These are phyloP conservation scores for Xenoacremonium recifei DNA, from an alignment of 2,329 filamentous ascomycete species.

Conservation along the genomic window DNA sequence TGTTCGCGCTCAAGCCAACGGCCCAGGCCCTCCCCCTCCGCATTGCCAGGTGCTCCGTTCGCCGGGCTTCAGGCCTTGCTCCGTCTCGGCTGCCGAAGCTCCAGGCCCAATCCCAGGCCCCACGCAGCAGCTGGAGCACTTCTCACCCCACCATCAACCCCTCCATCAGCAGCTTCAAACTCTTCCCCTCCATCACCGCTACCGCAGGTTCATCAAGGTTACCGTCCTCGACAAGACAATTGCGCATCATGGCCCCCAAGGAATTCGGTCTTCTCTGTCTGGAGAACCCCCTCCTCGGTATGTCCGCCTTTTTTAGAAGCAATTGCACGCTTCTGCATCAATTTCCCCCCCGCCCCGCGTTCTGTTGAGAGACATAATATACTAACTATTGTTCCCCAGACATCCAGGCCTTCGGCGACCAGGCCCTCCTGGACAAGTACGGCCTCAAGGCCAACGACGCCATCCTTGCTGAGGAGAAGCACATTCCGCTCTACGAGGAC, in stretches of 20 bases:
- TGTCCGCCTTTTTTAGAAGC: no score
- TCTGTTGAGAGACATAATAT: no score
- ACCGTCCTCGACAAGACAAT: conserved; percentile 20
- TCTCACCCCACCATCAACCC: conserved; percentile 24
- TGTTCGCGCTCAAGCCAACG: conserved; percentile 12
- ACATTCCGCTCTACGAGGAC: conserved; percentile 88
- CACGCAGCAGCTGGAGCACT: conserved; percentile 17
- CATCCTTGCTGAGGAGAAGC: conserved; percentile 91
- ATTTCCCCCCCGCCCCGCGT: no score
- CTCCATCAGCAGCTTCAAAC: conserved; percentile 26
- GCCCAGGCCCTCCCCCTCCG: conserved; percentile 10
- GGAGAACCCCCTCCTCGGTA: conserved; percentile 96
- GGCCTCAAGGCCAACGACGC: conserved; percentile 93
- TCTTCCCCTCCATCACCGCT: conserved; percentile 22
- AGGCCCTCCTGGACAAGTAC: conserved; percentile 88
- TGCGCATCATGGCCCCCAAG: conserved; percentile 68
- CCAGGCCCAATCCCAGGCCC: conserved; percentile 18
- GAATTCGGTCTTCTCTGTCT: conserved; percentile 88
- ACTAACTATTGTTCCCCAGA: no score
- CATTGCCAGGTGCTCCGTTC: conserved; percentile 21
- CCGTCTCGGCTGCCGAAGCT: conserved; percentile 21
- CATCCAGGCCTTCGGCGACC: conserved; percentile 84
- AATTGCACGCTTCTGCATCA: no score
- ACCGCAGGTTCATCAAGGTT: conserved; percentile 9
- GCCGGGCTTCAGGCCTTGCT: conserved; percentile 20